Conservation (phyloP, 225 moss, liverwort and hornwort species). For the Bryoerythrophyllum caledonicum region DNA sequence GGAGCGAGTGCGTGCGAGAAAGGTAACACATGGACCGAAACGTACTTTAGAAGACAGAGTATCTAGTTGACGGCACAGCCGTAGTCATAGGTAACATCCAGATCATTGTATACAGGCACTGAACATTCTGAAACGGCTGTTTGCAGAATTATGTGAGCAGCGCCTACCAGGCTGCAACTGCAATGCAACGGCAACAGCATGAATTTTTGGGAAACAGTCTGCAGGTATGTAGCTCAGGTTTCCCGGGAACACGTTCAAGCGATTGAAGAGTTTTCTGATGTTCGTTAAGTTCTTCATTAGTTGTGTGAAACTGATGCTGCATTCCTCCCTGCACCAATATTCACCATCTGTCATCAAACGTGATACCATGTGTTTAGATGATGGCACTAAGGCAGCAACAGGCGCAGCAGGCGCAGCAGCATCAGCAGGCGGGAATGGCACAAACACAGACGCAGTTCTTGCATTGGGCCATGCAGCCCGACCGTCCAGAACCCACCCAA, state of each 20-base stretch:
- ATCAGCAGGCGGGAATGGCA: constrained; percentile 42
- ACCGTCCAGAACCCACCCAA: constrained; percentile 55
- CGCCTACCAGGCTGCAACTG: constrained; percentile 56
- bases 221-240: constrained; percentile 36
- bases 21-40: constrained; percentile 10
- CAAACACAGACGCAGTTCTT: constrained; percentile 49
- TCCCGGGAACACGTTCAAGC: not conserved
- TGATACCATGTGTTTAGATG: constrained; percentile 25
- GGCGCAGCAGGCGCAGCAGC: constrained; percentile 19
- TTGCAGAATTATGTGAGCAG: constrained; percentile 49
- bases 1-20: constrained; percentile 57
- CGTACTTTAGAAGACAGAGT: too few species aligned
- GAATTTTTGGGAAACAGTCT: constrained; percentile 59
- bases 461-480: constrained; percentile 58
- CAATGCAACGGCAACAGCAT: constrained; percentile 56
- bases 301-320: not conserved
- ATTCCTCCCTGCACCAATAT: not conserved
- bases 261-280: not conserved
- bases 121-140: not conserved
- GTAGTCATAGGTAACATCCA: not conserved
- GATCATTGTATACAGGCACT: not conserved
- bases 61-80: not conserved
- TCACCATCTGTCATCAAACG: not conserved
- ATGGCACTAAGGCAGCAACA: constrained; percentile 47
- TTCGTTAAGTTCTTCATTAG: not conserved